Evolutionary conservation across 106 monocot species (phyloP), one percentile per base, ranked within the genome.

Genomic region (Amphibolis antarctica): DNA sequence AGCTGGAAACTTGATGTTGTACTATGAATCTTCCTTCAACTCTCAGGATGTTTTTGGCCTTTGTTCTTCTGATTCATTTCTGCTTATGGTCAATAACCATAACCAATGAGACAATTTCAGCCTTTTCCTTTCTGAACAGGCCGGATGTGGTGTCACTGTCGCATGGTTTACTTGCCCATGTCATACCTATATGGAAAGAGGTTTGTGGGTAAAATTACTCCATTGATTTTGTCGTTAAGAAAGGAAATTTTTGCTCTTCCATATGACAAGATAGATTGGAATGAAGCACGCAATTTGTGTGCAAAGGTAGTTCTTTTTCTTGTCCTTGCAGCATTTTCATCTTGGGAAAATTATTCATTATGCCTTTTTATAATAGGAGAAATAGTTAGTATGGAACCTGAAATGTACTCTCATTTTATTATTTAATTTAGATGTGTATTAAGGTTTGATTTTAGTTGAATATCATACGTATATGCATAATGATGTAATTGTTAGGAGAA

Each of bases 91-190:
- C 36, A 36, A 36, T 36, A 7, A 36, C 36, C n/a, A n/a, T n/a
- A n/a, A n/a, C n/a, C n/a, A n/a, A n/a, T n/a, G n/a, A 51, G 10
- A 58, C 14, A 58, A 58, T 58, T 58, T 12, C 15, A 27, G 29
- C 20, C 18, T 46, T 46, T 63, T 28, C 50, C n/a, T 44, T 44
- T 12, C 42, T 53, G 26, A 36, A 46, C 71, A 94, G 93, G 94
- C 57, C 45, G 86, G 26, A 86, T 96, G 86, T 96, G 89, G 94
- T 86, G 86, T 28, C 94, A 96, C 21, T 81, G 85, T 60, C 60
- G 94, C 31, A 86, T 89, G 94, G 89, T 96, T 54, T 96, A 89
- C 69, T 53, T 85, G 31, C 85, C 94, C 30, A 89, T 96, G 89
- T 89, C 84, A 10, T 89, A 89, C 58, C 70, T 94, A 54, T 94